These are phyloP conservation scores for Eutrema yunnanense DNA, from an alignment of 345 rosid genomes.

Conservation along the genomic window DNA sequence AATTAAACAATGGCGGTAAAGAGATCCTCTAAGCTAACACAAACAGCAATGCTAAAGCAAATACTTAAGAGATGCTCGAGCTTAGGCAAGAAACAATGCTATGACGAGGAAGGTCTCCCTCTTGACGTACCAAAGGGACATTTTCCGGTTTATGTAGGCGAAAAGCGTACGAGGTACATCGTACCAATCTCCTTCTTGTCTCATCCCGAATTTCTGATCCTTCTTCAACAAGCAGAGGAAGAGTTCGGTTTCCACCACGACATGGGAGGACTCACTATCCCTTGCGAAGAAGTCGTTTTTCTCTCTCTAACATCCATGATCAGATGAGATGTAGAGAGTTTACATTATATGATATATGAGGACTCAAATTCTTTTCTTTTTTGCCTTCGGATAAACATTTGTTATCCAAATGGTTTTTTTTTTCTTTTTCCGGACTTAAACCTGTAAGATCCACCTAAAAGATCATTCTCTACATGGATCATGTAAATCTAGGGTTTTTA, in stretches of 20 bases:
- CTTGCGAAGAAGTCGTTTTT: slow-evolving; percentile 78
- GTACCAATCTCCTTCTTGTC: slow-evolving; percentile 78
- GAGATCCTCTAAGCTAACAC: slow-evolving; percentile 53
- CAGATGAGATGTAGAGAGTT: slow-evolving; percentile 12
- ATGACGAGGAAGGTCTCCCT: slow-evolving; percentile 49
- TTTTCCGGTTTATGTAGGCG: slow-evolving; percentile 86
- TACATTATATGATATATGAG: not conserved
- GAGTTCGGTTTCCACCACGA: slow-evolving; percentile 91
- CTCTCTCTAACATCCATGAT: slow-evolving; percentile 27
- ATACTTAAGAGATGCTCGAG: slow-evolving; percentile 81
- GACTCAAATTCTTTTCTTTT: slow-evolving; percentile 17
- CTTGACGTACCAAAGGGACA: slow-evolving; percentile 95
- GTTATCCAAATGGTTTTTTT: slow-evolving; percentile 22
- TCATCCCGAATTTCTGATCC: slow-evolving; percentile 67
- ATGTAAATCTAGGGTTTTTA: slow-evolving; percentile 26
- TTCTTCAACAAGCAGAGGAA: slow-evolving; percentile 84
- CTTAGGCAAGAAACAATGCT: slow-evolving; percentile 57
- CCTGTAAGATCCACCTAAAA: slow-evolving; percentile 16
- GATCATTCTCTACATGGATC: slow-evolving; percentile 18
- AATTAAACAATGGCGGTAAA: slow-evolving; percentile 48
- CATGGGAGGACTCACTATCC: slow-evolving; percentile 88
- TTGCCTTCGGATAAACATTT: slow-evolving; percentile 29
- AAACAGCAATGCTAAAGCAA: slow-evolving; percentile 63
- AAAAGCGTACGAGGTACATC: slow-evolving; percentile 69
- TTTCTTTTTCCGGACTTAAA: slow-evolving; percentile 24